Conservation (phyloP, 345 rosid genomes). For the Gossypium ekmanianum region DNA sequence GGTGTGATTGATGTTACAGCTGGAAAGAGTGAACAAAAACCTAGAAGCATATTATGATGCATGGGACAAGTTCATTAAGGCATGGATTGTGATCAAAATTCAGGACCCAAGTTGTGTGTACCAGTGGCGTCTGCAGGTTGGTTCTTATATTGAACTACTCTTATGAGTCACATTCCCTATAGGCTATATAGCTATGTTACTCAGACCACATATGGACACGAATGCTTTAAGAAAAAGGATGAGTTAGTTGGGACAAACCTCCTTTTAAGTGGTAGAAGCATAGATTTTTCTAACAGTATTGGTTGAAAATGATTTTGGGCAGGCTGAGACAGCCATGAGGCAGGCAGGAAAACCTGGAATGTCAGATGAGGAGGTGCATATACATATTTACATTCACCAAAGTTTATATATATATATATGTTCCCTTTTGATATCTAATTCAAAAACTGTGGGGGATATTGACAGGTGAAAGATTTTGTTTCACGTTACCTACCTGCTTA, state of each 20-base stretch:
- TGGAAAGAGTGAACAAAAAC: constrained; percentile 69
- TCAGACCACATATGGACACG: background rate
- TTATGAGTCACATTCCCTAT: no score
- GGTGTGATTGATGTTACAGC: constrained; percentile 33
- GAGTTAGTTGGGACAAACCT: background rate
- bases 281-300: background rate
- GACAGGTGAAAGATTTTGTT: constrained; percentile 88
- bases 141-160: background rate
- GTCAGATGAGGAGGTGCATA: constrained; percentile 80
- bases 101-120: constrained; percentile 85
- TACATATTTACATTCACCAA: background rate
- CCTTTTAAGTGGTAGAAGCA: background rate
- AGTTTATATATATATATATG: background rate
- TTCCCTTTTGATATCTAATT: background rate
- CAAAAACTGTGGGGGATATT: constrained; percentile 5
- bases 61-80: constrained; percentile 79
- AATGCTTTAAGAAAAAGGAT: background rate
- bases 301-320: constrained; percentile 17
- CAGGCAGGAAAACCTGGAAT: constrained; percentile 81
- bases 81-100: constrained; percentile 87
- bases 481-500: constrained; percentile 89
- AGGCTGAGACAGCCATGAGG: constrained; percentile 96
- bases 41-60: constrained; percentile 82
- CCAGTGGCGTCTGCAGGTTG: constrained; percentile 93
- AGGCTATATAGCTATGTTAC: no score